Evolutionary conservation across 306 rosid species (phyloP), one percentile per base, ranked within the genome.

Genomic region (Alnus rubra): DNA sequence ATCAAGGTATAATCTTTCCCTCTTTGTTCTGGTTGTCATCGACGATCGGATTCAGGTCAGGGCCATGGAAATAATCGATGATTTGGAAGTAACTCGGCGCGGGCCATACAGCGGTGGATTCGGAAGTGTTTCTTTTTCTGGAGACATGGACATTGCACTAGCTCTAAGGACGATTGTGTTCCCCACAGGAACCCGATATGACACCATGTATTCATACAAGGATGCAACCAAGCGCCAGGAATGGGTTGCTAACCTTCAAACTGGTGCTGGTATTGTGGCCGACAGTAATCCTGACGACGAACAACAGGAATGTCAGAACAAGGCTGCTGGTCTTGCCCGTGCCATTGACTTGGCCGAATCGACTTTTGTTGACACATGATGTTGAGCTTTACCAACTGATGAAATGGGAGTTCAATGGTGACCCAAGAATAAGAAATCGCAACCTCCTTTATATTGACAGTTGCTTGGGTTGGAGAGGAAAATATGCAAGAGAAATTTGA

Each of bases 261-360:
- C 94, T 16, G 98, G 97, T 54, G 98, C 97, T 3, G 98, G 97
- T 3, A 82, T 94, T 39, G 98, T 93, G 54, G 98, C 95, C 68
- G 97, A 93, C 76, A 91, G 97, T 76, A 80, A 74, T 18, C 97
- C 98, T 5, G 92, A 84, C 0, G 97, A 89, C 14, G 97, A 93
- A 65, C 82, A 88, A 79, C 90, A 76, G 44, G 98, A 93, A 72
- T 93, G 98, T 74, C 98, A 88, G 74, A 87, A 90, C 93, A 93
- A 93, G 89, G 98, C 97, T 67, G 98, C 98, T 0, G 98, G 75
- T 73, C 95, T 93, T 15, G 90, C 93, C 71, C 95, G 95, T 42
- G 87, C 98, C 80, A 93, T 93, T 8, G 97, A 90, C 86, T 86
- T 93, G 84, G 97, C 98, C 0, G 97, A 93, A 77, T 79, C 88